Evolutionary conservation across 2,329 filamentous ascomycete species (phyloP).

Genomic region (Exophiala sp.): DNA sequence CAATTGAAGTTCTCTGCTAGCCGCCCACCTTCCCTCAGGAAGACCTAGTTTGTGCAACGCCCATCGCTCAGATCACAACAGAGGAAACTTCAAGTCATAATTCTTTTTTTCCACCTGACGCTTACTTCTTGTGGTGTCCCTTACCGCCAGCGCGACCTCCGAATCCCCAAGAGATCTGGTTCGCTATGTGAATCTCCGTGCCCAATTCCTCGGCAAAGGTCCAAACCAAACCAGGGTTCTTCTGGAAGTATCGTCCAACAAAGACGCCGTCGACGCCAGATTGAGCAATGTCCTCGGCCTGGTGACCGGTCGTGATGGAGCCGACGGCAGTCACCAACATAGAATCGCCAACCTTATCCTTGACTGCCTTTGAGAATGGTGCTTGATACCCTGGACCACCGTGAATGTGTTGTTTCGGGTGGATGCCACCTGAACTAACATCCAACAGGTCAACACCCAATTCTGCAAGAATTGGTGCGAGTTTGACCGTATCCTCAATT

Average conservation of each 20-base stretch:
- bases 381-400: slow-evolving; percentile 67
- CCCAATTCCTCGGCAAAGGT: slow-evolving; percentile 68
- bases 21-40: too few relatives aligned
- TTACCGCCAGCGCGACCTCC: slow-evolving; percentile 17
- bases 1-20: too few relatives aligned
- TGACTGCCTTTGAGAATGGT: slow-evolving; percentile 67
- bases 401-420: slow-evolving; percentile 37
- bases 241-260: slow-evolving; percentile 71
- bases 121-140: background rate
- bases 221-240: slow-evolving; percentile 75
- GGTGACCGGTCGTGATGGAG: slow-evolving; percentile 64
- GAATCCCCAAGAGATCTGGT: slow-evolving; percentile 49
- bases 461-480: slow-evolving; percentile 65
- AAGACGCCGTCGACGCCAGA: slow-evolving; percentile 68
- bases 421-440: slow-evolving; percentile 66
- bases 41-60: background rate
- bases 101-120: background rate
- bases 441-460: slow-evolving; percentile 80
- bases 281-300: slow-evolving; percentile 61
- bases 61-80: background rate
- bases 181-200: slow-evolving; percentile 67
- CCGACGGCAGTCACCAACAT: slow-evolving; percentile 74
- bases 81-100: background rate
- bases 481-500: slow-evolving; percentile 58
- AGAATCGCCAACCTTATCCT: slow-evolving; percentile 68